phyloP scores from a whole-genome alignment of 192 early-diverging fungal genomes.

The Coemansia sp. region DNA sequence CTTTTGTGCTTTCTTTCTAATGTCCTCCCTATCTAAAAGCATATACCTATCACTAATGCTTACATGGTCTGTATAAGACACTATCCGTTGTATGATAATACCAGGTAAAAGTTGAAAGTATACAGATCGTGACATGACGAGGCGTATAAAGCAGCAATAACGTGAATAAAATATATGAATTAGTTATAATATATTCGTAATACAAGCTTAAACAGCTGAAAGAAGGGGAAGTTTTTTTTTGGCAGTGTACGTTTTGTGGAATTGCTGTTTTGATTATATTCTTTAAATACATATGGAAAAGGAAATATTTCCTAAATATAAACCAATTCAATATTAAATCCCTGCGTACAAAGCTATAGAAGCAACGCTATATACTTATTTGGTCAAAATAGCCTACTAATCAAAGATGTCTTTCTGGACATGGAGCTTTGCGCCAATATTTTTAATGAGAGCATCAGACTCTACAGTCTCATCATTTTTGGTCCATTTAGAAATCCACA shows the following conservation, averaged over 20 bases:
- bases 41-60: neutral
- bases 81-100: neutral
- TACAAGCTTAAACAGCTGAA: too few species aligned
- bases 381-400: too few species aligned
- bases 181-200: too few species aligned
- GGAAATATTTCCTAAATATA: too few species aligned
- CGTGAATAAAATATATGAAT: too few species aligned
- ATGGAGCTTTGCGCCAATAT: neutral
- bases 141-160: neutral
- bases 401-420: neutral
- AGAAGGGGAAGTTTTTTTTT: too few species aligned
- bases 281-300: too few species aligned
- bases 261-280: too few species aligned
- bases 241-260: too few species aligned
- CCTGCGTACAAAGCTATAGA: too few species aligned
- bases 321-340: too few species aligned
- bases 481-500: slow-evolving; percentile 59
- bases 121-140: neutral
- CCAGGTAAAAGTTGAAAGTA: neutral
- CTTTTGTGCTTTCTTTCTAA: neutral
- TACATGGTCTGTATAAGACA: neutral
- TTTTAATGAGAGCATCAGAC: neutral
- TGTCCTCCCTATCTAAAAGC: neutral
- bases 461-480: neutral
- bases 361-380: too few species aligned